These are phyloP conservation scores for Diddensiella santjacobensis DNA, from an alignment of 805 yeast species.

Conservation along the genomic window DNA sequence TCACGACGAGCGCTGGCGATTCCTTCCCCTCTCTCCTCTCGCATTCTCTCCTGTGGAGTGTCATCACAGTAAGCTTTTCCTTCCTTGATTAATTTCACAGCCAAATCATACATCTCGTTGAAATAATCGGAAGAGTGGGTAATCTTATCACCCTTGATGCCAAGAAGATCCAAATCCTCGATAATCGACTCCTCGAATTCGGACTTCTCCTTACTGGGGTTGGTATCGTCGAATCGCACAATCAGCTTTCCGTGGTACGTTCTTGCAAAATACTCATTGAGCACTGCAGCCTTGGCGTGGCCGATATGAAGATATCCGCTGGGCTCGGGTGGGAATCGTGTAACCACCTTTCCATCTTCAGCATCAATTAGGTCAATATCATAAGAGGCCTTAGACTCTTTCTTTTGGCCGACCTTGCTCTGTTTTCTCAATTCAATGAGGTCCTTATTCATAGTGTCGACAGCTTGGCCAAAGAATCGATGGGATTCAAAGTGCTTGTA, in stretches of 20 bases:
- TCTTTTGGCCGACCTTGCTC: conserved; percentile 63
- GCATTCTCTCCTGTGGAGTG: conserved; percentile 90
- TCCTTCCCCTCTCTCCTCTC: conserved; percentile 99
- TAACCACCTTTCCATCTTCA: conserved; percentile 88
- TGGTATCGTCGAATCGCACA: conserved; percentile 96
- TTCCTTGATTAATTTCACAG: conserved; percentile 82
- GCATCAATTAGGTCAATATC: conserved; percentile 93
- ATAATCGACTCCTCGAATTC: conserved; percentile 93
- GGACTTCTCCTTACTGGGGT: conserved; percentile 92
- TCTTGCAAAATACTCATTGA: conserved; percentile 95
- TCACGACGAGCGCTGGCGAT: conserved; percentile 89
- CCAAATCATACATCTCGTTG: conserved; percentile 82
- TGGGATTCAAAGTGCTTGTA: conserved; percentile 71
- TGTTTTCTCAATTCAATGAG: conserved; percentile 70
- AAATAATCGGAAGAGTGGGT: conserved; percentile 95
- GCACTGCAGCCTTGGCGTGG: conserved; percentile 96
- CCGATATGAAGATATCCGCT: conserved; percentile 99
- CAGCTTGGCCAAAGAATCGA: conserved; percentile 59
- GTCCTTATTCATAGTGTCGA: conserved; percentile 63
- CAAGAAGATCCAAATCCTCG: conserved; percentile 85
- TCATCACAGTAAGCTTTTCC: conserved; percentile 98
- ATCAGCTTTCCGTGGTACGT: conserved; percentile 94
- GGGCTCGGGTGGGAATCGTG: conserved; percentile 99
- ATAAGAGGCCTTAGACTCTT: conserved; percentile 92
- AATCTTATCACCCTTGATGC: conserved; percentile 84